These are phyloP conservation scores for Vigna radiata DNA, from an alignment of 306 rosid species.

Conservation along the genomic window DNA sequence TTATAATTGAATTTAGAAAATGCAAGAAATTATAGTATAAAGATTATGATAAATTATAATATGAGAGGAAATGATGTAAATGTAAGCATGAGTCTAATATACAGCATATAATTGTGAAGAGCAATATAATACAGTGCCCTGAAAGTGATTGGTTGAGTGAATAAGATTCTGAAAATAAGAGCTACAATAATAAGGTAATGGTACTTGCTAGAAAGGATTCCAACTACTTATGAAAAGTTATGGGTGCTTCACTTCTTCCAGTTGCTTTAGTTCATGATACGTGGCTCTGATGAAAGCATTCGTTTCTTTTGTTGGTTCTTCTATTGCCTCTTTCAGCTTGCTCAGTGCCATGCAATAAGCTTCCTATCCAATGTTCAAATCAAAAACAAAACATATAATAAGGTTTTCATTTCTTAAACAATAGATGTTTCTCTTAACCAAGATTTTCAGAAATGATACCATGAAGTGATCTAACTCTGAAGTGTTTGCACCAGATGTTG, in stretches of 20 bases:
- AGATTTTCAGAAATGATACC: conserved; percentile 19
- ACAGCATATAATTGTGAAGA: no score
- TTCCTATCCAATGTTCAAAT: conserved; percentile 41
- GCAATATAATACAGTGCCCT: no score
- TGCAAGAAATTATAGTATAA: no score
- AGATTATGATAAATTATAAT: no score
- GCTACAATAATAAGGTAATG: background rate
- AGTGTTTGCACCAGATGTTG: conserved; percentile 16
- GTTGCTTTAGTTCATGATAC: conserved; percentile 44
- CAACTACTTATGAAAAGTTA: conserved; percentile 20
- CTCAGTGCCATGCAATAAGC: conserved; percentile 51
- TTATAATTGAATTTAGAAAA: no score
- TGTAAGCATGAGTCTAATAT: no score
- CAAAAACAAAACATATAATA: background rate
- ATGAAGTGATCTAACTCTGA: conserved; percentile 58
- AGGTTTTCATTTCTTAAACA: background rate
- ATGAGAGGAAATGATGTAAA: no score
- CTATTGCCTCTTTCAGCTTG: conserved; percentile 51
- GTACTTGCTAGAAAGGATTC: background rate
- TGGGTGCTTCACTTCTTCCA: conserved; percentile 21
- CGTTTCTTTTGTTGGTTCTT: conserved; percentile 52
- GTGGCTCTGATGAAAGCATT: conserved; percentile 43
- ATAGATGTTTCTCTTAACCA: no score
- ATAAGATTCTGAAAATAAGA: background rate
- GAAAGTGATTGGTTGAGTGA: no score